Conservation (phyloP, 2,329 filamentous ascomycete species). For the Fusarium poae region DNA sequence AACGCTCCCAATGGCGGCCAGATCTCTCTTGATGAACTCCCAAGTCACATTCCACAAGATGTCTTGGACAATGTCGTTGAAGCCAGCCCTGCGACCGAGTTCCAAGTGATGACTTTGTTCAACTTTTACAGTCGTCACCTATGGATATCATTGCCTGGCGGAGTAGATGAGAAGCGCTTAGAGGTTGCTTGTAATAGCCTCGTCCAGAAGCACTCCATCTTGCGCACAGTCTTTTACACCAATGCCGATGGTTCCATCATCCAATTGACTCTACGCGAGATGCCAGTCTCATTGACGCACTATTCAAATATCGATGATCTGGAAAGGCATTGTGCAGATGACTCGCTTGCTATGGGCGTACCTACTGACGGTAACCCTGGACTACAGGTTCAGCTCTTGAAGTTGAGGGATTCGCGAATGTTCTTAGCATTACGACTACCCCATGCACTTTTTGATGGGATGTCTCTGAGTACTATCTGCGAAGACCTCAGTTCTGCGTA, state of each 20-base stretch:
- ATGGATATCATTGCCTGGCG: background rate
- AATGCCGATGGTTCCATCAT: background rate
- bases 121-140: conserved; percentile 13
- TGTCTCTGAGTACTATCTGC: conserved; percentile 9
- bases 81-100: background rate
- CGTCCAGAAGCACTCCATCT: conserved; percentile 10
- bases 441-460: conserved; percentile 11
- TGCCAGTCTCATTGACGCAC: background rate
- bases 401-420: background rate
- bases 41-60: background rate
- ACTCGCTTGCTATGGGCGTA: background rate
- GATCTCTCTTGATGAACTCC: background rate
- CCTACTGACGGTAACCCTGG: background rate
- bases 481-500: conserved; percentile 7
- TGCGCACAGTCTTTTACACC: conserved; percentile 9
- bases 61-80: background rate
- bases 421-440: conserved; percentile 1
- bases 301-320: background rate
- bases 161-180: background rate
- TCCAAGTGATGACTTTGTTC: conserved; percentile 6
- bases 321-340: background rate
- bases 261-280: background rate
- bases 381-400: background rate
- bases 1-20: background rate
- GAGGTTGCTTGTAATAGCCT: background rate